Conservation (phyloP, 2,329 filamentous ascomycete species). For the Alternaria sp. region DNA sequence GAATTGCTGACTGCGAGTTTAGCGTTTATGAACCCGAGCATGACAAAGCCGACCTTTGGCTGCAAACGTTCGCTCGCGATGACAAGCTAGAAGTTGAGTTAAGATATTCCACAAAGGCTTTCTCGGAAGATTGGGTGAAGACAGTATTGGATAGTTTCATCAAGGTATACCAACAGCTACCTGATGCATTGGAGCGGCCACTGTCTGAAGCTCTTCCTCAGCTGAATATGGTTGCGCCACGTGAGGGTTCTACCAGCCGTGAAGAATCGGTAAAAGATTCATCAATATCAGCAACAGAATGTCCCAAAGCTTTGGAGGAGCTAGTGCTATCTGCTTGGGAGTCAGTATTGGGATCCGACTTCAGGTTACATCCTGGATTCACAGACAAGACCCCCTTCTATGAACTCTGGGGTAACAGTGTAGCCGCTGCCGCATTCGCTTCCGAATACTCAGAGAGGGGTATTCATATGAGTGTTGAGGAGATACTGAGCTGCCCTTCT, state of each 20-base stretch:
- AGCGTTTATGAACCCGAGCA: slow-evolving; percentile 6
- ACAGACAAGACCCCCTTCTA: slow-evolving; percentile 4
- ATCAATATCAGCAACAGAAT: not conserved
- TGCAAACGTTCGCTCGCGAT: slow-evolving; percentile 5
- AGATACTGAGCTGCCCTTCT: slow-evolving; percentile 1
- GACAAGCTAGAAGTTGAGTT: slow-evolving; percentile 6
- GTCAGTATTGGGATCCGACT: slow-evolving; percentile 6
- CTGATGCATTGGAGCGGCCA: not conserved
- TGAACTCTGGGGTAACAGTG: slow-evolving; percentile 7
- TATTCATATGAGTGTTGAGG: not conserved
- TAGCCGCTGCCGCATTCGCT: slow-evolving; percentile 1
- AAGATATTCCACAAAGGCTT: slow-evolving; percentile 2
- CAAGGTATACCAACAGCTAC: not conserved
- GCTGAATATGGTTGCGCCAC: not conserved
- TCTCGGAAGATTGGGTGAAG: not conserved
- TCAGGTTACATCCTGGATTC: slow-evolving; percentile 7
- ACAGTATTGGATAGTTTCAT: not conserved
- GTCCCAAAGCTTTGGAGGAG: not conserved
- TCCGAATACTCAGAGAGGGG: not conserved
- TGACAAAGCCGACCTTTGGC: slow-evolving; percentile 12
- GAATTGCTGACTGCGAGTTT: slow-evolving; percentile 2
- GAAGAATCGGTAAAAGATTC: no score
- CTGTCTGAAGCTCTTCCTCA: not conserved
- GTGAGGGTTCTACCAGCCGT: not conserved
- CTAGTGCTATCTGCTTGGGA: slow-evolving; percentile 7